Base-by-base conservation (phyloP, 768 basidiomycete species). In the Pleurotus tuoliensis region DNA sequence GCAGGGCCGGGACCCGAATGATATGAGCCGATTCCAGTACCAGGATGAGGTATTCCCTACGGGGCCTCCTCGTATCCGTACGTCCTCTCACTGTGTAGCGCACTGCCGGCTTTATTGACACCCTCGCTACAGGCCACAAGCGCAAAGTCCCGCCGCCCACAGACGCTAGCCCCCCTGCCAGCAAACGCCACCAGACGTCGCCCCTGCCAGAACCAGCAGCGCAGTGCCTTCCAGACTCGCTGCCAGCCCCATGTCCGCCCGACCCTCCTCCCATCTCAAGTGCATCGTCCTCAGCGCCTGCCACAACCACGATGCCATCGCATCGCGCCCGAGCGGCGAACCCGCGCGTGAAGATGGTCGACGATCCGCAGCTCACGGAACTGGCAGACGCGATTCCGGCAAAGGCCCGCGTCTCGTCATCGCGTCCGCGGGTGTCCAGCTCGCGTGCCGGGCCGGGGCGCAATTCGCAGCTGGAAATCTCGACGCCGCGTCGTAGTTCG, bases 11-110 rank as follows among this genome's bases (percentile, higher is more conserved):
- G 83, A 88, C 58, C 67, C 73, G 46, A 64, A 72, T 1, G 72
- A 84, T 59, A 60, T 84, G 49, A 67, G 66, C 18, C 66, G 71
- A 15, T 90, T 88, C 72, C 71, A 72, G 43, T 69, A 64, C 16
- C 82, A 80, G 52, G 86, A 89, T 57, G 74, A 76, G 41, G 72
- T 88, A 50, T 59, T 78, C 25, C 77, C 79, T 15, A 69, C 76
- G 18, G 86, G 87, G 0, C 86, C 86, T 46, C 86, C 86, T 49
- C 77, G 86, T 87, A 72, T 58, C 67, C 61, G 53, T 15, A 15
- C n/a, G 12, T 34, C 9, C 30, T 34, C 30, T 34, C 8, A 0
- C 30, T 25, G 24, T 25, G 5, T 25, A 34, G 11, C 8, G 9
- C 30, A 34, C 30, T 9, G 11, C 30, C 30, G 30, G 9, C 30